These are phyloP conservation scores for Fusarium falciforme DNA, from an alignment of 2,329 filamentous ascomycete genomes.

Conservation along the genomic window DNA sequence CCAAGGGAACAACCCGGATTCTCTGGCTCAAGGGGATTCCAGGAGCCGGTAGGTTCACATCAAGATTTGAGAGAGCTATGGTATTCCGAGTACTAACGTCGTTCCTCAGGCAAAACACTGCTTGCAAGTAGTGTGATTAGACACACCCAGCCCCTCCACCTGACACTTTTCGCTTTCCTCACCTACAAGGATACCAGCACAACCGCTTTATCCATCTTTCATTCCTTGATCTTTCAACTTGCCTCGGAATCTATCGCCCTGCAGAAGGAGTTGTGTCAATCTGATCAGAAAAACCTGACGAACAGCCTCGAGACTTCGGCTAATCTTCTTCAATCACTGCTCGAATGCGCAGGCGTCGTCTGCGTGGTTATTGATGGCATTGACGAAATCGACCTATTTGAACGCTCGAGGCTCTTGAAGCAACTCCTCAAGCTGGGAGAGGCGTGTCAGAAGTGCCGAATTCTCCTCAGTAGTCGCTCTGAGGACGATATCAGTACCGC, in stretches of 20 bases:
- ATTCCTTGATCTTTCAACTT: constrained; percentile 18
- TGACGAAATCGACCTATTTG: neutral
- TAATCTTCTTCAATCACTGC: neutral
- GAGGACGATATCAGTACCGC: neutral
- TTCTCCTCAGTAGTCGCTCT: neutral
- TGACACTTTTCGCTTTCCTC: neutral
- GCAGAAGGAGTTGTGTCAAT: neutral
- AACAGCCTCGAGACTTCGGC: neutral
- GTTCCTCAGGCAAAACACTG: neutral
- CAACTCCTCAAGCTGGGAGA: neutral
- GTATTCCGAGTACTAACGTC: fast-evolving
- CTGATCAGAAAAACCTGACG: neutral
- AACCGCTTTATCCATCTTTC: constrained; percentile 1
- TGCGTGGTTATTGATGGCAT: neutral
- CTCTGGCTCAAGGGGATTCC: constrained; percentile 4
- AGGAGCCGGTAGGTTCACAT: neutral
- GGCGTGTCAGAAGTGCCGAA: neutral
- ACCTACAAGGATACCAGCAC: neutral
- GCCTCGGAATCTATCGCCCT: neutral
- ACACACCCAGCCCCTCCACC: neutral
- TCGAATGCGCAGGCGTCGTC: neutral
- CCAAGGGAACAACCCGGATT: neutral
- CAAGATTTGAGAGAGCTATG: neutral
- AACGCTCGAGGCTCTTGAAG: neutral
- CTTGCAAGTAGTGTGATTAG: constrained; percentile 6